These are phyloP conservation scores for Sugiyamaella grinbergsii DNA, from an alignment of 1,139 yeast genomes.

Conservation along the genomic window DNA sequence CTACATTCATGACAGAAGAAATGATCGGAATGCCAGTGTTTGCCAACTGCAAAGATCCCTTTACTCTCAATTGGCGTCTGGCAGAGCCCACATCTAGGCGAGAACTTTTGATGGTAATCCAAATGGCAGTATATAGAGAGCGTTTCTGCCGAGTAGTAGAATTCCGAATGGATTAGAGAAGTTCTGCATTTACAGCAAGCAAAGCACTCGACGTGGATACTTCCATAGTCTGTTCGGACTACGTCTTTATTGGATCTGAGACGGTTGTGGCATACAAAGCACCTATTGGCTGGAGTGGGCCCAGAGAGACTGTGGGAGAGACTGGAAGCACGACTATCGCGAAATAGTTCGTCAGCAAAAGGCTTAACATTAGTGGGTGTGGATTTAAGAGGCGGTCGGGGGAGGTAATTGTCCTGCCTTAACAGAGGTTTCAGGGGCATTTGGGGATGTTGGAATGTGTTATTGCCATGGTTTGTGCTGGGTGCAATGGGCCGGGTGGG, in stretches of 20 bases:
- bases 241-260: constrained; percentile 32
- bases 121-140: constrained; percentile 39
- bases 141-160: constrained; percentile 33
- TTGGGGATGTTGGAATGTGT: no score
- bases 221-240: constrained; percentile 35
- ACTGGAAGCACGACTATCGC: constrained; percentile 6
- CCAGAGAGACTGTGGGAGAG: constrained; percentile 1
- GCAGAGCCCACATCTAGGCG: constrained; percentile 41
- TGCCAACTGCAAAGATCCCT: constrained; percentile 39
- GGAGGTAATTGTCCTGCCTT: no score
- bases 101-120: constrained; percentile 41
- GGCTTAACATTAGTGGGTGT: background rate
- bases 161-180: constrained; percentile 40
- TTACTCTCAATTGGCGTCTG: constrained; percentile 40
- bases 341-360: background rate
- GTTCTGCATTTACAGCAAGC: constrained; percentile 37
- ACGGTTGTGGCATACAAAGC: constrained; percentile 30
- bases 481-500: no score
- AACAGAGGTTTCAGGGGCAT: no score
- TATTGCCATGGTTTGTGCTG: no score
- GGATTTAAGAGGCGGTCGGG: background rate
- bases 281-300: constrained; percentile 15
- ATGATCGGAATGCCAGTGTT: constrained; percentile 41
- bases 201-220: constrained; percentile 40
- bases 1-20: constrained; percentile 43